phyloP scores from a whole-genome alignment of 805 yeast species.

The Saturnispora hagleri region DNA sequence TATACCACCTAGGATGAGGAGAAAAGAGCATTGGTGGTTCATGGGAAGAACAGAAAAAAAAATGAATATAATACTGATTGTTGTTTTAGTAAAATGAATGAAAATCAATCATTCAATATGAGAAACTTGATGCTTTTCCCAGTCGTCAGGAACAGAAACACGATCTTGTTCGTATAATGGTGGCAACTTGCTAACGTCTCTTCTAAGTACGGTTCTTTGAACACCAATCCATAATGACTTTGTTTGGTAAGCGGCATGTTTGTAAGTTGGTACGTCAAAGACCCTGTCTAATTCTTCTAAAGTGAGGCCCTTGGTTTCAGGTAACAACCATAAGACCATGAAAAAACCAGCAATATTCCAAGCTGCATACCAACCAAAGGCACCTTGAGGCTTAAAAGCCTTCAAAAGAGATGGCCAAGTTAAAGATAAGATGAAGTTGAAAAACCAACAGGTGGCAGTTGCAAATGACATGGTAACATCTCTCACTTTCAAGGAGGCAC shows the following conservation, averaged over 20 bases:
- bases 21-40: not conserved
- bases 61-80: not conserved
- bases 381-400: slow-evolving; percentile 72
- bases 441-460: slow-evolving; percentile 73
- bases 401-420: slow-evolving; percentile 61
- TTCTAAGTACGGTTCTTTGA: slow-evolving; percentile 40
- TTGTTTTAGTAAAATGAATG: not conserved
- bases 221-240: slow-evolving; percentile 33
- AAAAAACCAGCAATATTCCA: slow-evolving; percentile 62
- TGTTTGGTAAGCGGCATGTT: slow-evolving; percentile 45
- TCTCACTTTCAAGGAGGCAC: slow-evolving; percentile 64
- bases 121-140: slow-evolving; percentile 44
- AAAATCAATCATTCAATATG: slow-evolving; percentile 35
- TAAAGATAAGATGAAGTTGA: slow-evolving; percentile 65
- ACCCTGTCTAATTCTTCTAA: slow-evolving; percentile 68
- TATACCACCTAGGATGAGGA: not conserved
- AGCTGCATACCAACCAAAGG: slow-evolving; percentile 48
- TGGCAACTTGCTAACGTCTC: slow-evolving; percentile 38
- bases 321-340: slow-evolving; percentile 71
- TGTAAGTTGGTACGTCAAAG: slow-evolving; percentile 37
- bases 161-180: slow-evolving; percentile 51
- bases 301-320: slow-evolving; percentile 73
- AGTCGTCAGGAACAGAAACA: slow-evolving; percentile 50
- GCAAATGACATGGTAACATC: slow-evolving; percentile 64
- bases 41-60: no score